phyloP scores from a whole-genome alignment of 2,329 filamentous ascomycete species.

The Alternaria arborescens region DNA sequence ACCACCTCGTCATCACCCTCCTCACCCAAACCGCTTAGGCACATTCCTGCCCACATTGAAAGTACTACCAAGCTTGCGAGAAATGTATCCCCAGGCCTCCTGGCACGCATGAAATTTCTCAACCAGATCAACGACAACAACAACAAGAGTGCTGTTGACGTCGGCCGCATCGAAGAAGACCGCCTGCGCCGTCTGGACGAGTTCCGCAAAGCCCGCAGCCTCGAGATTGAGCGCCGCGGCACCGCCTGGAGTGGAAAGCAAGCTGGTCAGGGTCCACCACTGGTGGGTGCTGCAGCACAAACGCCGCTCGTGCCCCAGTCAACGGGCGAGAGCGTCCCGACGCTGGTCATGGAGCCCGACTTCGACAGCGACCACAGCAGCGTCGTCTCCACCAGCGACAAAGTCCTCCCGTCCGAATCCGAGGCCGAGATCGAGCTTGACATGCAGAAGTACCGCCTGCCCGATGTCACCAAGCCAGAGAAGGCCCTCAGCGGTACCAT shows the following conservation, averaged over 20 bases:
- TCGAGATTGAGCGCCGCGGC: slow-evolving; percentile 70
- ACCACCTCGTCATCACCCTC: slow-evolving; percentile 21
- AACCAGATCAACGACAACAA: slow-evolving; percentile 48
- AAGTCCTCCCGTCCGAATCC: slow-evolving; percentile 60
- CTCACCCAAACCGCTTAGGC: slow-evolving; percentile 21
- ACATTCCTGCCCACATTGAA: slow-evolving; percentile 30
- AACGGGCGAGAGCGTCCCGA: slow-evolving; percentile 49
- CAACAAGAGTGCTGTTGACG: slow-evolving; percentile 42
- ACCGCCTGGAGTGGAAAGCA: slow-evolving; percentile 72
- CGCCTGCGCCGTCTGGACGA: slow-evolving; percentile 75
- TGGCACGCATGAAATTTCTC: slow-evolving; percentile 56
- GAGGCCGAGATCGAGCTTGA: slow-evolving; percentile 61
- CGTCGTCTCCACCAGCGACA: slow-evolving; percentile 62
- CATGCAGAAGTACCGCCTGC: slow-evolving; percentile 76
- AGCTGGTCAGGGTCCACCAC: slow-evolving; percentile 11
- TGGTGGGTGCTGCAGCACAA: background rate
- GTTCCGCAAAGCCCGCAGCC: slow-evolving; percentile 65
- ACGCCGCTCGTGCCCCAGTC: slow-evolving; percentile 43
- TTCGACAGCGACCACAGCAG: slow-evolving; percentile 58
- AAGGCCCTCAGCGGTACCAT: slow-evolving; percentile 50
- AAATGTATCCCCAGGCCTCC: slow-evolving; percentile 55
- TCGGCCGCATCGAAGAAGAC: slow-evolving; percentile 75
- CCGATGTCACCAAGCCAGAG: slow-evolving; percentile 75
- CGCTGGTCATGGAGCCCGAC: slow-evolving; percentile 51
- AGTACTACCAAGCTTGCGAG: slow-evolving; percentile 46